Evolutionary conservation across 805 yeast genomes (phyloP).

Genomic region (Teunomyces cretensis): DNA sequence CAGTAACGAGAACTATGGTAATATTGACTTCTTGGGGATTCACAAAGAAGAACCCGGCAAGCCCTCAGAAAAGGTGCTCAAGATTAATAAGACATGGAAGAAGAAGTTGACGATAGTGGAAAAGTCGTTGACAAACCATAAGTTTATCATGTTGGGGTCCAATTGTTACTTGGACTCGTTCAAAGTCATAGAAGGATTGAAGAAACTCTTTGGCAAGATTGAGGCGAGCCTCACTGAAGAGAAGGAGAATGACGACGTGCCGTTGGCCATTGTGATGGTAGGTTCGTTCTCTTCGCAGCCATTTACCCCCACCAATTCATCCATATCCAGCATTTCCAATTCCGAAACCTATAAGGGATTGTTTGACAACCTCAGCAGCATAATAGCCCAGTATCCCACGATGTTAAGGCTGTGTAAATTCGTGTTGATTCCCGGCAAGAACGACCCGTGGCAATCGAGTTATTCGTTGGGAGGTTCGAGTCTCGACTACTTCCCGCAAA

Average conservation of each 20-base stretch:
- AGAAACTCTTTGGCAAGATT: slow-evolving; percentile 57
- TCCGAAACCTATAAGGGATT: slow-evolving; percentile 59
- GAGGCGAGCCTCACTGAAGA: slow-evolving; percentile 40
- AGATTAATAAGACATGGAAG: slow-evolving; percentile 62
- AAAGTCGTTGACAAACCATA: slow-evolving; percentile 52
- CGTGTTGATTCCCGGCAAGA: slow-evolving; percentile 80
- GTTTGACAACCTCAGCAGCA: slow-evolving; percentile 72
- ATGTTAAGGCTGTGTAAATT: slow-evolving; percentile 56
- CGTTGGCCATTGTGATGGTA: slow-evolving; percentile 69
- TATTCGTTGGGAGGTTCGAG: slow-evolving; percentile 55
- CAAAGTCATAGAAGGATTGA: slow-evolving; percentile 59
- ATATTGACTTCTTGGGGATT: slow-evolving; percentile 63
- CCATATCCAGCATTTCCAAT: slow-evolving; percentile 47
- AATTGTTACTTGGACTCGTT: slow-evolving; percentile 66
- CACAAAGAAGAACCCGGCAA: slow-evolving; percentile 26
- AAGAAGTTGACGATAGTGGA: slow-evolving; percentile 58
- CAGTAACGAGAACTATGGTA: slow-evolving; percentile 72
- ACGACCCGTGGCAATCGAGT: slow-evolving; percentile 90
- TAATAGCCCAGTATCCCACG: slow-evolving; percentile 59
- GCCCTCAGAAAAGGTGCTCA: slow-evolving; percentile 31
- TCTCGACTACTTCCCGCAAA: slow-evolving; percentile 54
- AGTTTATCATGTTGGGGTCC: slow-evolving; percentile 70
- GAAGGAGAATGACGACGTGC: slow-evolving; percentile 41
- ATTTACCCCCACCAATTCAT: slow-evolving; percentile 54
- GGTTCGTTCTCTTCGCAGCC: slow-evolving; percentile 81